Evolutionary conservation across 2,329 filamentous ascomycete genomes (phyloP).

Genomic region (Neofusicoccum umdonicola): DNA sequence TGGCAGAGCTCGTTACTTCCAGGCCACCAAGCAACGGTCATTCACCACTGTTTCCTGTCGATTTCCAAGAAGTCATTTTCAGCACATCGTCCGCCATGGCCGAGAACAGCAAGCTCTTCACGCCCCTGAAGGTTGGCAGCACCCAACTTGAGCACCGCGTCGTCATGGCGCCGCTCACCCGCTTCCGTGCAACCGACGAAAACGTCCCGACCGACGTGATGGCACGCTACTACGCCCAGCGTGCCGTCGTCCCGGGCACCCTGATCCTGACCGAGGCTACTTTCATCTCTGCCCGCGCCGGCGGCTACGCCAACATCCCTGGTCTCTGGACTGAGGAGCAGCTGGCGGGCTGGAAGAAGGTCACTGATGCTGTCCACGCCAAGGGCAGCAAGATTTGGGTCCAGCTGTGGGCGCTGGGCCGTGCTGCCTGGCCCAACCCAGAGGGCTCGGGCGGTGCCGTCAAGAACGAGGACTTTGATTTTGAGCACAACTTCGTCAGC

Average conservation of each 20-base stretch:
- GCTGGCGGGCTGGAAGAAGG: conserved; percentile 57
- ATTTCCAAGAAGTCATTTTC: not conserved
- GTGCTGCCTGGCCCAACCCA: conserved; percentile 46
- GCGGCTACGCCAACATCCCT: conserved; percentile 28
- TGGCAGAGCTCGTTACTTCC: too few species aligned
- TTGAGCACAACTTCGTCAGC: conserved; percentile 30
- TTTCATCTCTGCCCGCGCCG: conserved; percentile 31
- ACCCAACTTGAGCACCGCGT: conserved; percentile 28
- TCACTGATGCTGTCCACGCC: conserved; percentile 62
- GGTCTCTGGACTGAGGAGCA: conserved; percentile 44
- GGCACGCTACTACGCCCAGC: conserved; percentile 32
- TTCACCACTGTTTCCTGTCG: not conserved
- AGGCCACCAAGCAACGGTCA: not conserved
- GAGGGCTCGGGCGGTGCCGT: conserved; percentile 33
- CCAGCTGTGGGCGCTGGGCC: conserved; percentile 63
- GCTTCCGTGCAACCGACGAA: conserved; percentile 46
- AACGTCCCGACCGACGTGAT: conserved; percentile 46
- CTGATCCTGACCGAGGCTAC: conserved; percentile 35
- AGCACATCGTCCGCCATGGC: conserved; percentile 4
- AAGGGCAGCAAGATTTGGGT: conserved; percentile 61
- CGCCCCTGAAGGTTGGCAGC: conserved; percentile 28
- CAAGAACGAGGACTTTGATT: conserved; percentile 28
- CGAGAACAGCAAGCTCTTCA: conserved; percentile 24
- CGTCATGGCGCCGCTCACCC: conserved; percentile 31
- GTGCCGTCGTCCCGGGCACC: conserved; percentile 30